Conservation (phyloP, 768 basidiomycete genomes). For the Mycena venus region DNA sequence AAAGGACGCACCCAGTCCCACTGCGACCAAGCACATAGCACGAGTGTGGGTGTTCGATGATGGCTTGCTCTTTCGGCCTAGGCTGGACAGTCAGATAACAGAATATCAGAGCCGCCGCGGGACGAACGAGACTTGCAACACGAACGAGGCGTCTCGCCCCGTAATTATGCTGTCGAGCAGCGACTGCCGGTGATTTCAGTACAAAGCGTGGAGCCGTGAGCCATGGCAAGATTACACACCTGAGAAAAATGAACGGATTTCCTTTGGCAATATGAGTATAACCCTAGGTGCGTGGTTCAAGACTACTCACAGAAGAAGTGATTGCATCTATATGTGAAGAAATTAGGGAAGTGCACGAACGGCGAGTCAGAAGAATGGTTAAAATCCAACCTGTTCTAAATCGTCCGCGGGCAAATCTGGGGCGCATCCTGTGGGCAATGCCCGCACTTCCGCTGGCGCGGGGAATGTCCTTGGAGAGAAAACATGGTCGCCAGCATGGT, state of each 20-base stretch:
- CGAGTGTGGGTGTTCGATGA: conserved; percentile 70
- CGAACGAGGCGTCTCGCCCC: conserved; percentile 61
- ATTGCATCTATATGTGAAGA: conserved; percentile 59
- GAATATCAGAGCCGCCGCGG: not conserved
- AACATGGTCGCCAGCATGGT: conserved; percentile 54
- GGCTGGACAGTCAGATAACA: not conserved
- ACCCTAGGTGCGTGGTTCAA: not conserved
- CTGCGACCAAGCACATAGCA: conserved; percentile 80
- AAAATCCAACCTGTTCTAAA: conserved; percentile 57
- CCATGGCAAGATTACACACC: conserved; percentile 40
- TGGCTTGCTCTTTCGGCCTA: conserved; percentile 64
- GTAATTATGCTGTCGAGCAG: conserved; percentile 61
- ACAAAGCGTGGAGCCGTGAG: not conserved
- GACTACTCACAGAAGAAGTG: conserved; percentile 66
- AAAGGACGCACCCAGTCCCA: conserved; percentile 72
- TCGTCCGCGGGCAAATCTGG: conserved; percentile 59
- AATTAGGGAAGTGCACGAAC: conserved; percentile 10
- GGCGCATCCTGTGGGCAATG: conserved; percentile 29
- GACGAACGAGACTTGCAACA: conserved; percentile 59
- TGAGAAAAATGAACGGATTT: conserved; percentile 60
- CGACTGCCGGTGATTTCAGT: conserved; percentile 27
- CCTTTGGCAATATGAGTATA: conserved; percentile 40
- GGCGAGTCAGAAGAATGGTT: not conserved
- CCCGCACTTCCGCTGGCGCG: conserved; percentile 44
- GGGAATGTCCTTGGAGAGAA: conserved; percentile 68